phyloP scores from a whole-genome alignment of 257 asterid species.

The Solanum paucissectum region DNA sequence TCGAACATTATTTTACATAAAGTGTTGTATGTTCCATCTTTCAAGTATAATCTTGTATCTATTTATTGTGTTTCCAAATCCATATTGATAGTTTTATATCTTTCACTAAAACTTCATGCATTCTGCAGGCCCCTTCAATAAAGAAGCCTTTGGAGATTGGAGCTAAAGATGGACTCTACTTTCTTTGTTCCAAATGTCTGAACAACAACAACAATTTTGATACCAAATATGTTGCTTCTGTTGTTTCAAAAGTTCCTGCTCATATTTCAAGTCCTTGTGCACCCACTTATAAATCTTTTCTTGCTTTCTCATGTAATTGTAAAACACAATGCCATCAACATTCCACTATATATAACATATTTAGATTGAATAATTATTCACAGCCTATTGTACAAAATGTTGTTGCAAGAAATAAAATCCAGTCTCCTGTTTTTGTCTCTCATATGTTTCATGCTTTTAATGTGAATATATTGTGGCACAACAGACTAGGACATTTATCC shows the following conservation, averaged over 20 bases:
- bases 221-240: neutral
- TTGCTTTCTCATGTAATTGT: neutral
- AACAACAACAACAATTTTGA: too few species aligned
- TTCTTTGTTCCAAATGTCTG: neutral
- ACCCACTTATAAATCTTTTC: neutral
- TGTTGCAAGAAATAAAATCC: neutral
- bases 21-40: too few species aligned
- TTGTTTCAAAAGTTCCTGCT: neutral
- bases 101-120: neutral
- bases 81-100: neutral
- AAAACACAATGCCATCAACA: neutral
- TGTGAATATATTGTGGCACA: neutral
- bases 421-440: neutral
- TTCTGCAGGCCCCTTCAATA: too few species aligned
- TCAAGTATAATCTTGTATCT: neutral
- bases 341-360: too few species aligned
- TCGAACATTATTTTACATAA: too few species aligned
- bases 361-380: neutral
- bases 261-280: neutral
- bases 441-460: neutral
- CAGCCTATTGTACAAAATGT: neutral
- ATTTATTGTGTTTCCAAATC: neutral
- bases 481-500: neutral
- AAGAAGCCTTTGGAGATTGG: neutral
- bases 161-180: neutral